These are phyloP conservation scores for Talaromyces funiculosus DNA, from an alignment of 2,329 filamentous ascomycete genomes.

Conservation along the genomic window DNA sequence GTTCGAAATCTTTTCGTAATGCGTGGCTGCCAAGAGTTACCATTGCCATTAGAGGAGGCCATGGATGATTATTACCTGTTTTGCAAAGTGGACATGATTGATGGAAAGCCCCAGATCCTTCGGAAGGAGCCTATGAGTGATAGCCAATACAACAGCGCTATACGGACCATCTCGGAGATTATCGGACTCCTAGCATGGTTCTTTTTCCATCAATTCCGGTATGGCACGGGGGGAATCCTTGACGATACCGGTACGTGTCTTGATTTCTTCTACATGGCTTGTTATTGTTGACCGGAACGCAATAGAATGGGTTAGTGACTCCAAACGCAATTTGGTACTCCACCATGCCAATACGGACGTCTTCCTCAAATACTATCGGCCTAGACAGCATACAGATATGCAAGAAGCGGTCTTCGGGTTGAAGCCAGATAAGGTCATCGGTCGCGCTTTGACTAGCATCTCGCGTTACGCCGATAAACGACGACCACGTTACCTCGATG, in stretches of 20 bases:
- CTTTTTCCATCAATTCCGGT: slow-evolving; percentile 21
- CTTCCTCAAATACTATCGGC: slow-evolving; percentile 23
- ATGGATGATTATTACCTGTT: slow-evolving; percentile 24
- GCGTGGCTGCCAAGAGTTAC: slow-evolving; percentile 17
- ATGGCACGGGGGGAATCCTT: slow-evolving; percentile 19
- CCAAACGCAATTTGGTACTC: slow-evolving; percentile 21
- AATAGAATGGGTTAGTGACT: slow-evolving; percentile 21
- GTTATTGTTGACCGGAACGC: not conserved
- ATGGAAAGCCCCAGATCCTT: slow-evolving; percentile 17
- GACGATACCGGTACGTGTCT: slow-evolving; percentile 19
- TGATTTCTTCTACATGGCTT: slow-evolving; percentile 4
- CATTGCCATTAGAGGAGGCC: slow-evolving; percentile 19
- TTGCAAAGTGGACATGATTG: slow-evolving; percentile 16
- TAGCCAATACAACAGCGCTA: slow-evolving; percentile 13
- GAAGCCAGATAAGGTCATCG: slow-evolving; percentile 16
- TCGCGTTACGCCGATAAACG: slow-evolving; percentile 18
- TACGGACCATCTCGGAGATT: slow-evolving; percentile 19
- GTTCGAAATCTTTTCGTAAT: slow-evolving; percentile 18
- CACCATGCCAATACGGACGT: slow-evolving; percentile 18
- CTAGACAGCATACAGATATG: slow-evolving; percentile 14
- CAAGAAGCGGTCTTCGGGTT: slow-evolving; percentile 20
- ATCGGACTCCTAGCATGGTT: slow-evolving; percentile 18
- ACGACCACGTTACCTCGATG: slow-evolving; percentile 17
- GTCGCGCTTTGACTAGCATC: slow-evolving; percentile 11
- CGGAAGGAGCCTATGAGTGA: slow-evolving; percentile 16